Evolutionary conservation across 108 stramenopile species (phyloP), one percentile per base, ranked within the genome.

Genomic region (Fragilaria crotonensis): DNA sequence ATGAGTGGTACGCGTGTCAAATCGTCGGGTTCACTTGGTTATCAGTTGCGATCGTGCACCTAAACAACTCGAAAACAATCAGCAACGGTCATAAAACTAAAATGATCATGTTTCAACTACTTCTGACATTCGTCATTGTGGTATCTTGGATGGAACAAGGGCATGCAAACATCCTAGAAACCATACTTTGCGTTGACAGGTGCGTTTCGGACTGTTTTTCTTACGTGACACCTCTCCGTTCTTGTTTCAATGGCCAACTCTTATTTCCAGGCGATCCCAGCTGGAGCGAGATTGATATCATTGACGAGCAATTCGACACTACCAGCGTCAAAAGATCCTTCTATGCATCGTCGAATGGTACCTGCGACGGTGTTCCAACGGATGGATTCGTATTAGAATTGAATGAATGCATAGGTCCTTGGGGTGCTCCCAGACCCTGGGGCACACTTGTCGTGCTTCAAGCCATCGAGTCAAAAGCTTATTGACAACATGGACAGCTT

Each of bases 341-440:
- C 52, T 76, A 67, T 48, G 41, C 46, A 32, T 60, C 60, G 36
- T 25, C 4, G 20, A 67, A 76, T 62, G 65, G 66, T 2, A 66
- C 53, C 33, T 75, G 73, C 48, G 33, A 25, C 9, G 60, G 49
- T 33, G 33, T 7, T 4, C 32, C 32, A 22, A 68, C 70, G 33
- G 66, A 76, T 72, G 61, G 59, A 14, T 76, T 63, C 32, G 45
- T 63, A 36, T 44, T 71, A 11, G 70, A 70, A 5, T 48, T 76
- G 18, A 64, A 66, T 50, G 57, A 52, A 29, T 76, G 75, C 48
- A 67, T 71, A 14, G 75, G 75, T 33, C 75, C 75, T 0, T 76
- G 71, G 63, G 75, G 75, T 18, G 28, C 33, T 20, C 75, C 75
- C 25, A 33, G 70, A 29, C 75, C 75, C n/a, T 76, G 73, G 73